Conservation (phyloP, 495 filamentous ascomycete species). For the Aspergillus sclerotioniger region DNA sequence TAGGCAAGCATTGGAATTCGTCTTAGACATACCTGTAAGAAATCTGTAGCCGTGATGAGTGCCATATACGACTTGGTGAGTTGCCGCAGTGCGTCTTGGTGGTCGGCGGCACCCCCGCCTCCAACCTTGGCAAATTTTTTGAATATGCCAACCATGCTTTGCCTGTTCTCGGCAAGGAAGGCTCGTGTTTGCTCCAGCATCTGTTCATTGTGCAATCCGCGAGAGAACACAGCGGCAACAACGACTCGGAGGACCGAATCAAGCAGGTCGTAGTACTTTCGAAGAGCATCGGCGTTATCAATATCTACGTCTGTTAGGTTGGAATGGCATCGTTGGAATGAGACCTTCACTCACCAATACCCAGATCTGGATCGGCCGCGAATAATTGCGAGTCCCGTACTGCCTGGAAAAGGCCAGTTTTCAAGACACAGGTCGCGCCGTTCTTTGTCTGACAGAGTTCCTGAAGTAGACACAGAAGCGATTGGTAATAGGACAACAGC, state of each 20-base stretch:
- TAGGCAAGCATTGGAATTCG: not conserved
- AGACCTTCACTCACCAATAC: slow-evolving; percentile 58
- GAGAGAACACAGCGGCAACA: slow-evolving; percentile 69
- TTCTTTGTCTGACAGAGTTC: slow-evolving; percentile 74
- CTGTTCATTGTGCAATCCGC: slow-evolving; percentile 77
- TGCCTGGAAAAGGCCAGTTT: slow-evolving; percentile 83
- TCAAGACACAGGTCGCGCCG: slow-evolving; percentile 78
- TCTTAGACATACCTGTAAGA: slow-evolving; percentile 53
- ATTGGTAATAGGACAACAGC: slow-evolving; percentile 64
- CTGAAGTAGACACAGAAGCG: slow-evolving; percentile 78
- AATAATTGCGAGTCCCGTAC: slow-evolving; percentile 79
- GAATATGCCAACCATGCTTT: slow-evolving; percentile 80
- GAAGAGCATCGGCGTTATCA: slow-evolving; percentile 67
- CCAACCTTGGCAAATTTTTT: slow-evolving; percentile 86
- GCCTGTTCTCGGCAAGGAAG: slow-evolving; percentile 78
- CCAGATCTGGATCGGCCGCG: slow-evolving; percentile 88
- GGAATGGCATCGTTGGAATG: not conserved
- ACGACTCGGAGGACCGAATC: slow-evolving; percentile 80
- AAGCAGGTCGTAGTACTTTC: slow-evolving; percentile 80
- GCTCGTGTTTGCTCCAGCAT: slow-evolving; percentile 66
- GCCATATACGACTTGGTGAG: slow-evolving; percentile 61
- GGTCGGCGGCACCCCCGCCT: slow-evolving; percentile 37
- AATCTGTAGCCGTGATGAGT: slow-evolving; percentile 58
- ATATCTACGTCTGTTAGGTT: slow-evolving; percentile 46
- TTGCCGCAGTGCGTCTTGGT: slow-evolving; percentile 43